These are phyloP conservation scores for Chaetomium strumarium DNA, from an alignment of 2,329 filamentous ascomycete genomes.

Conservation along the genomic window DNA sequence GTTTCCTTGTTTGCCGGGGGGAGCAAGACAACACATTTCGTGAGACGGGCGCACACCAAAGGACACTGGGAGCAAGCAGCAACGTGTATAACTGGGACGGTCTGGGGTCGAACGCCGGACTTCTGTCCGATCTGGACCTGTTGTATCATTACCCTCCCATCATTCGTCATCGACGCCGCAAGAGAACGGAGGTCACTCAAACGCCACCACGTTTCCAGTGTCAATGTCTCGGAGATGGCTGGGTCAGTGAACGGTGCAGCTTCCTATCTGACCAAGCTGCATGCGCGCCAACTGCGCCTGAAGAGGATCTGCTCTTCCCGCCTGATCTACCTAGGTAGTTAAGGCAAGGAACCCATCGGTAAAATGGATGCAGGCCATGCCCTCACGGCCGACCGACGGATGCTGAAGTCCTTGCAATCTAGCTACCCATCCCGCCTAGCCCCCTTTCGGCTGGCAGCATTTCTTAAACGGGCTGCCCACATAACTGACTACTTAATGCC, in stretches of 20 bases:
- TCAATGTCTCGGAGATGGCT: neutral
- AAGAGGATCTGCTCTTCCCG: neutral
- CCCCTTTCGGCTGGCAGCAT: too few relatives aligned
- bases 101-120: neutral
- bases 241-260: neutral
- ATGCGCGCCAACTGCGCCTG: neutral
- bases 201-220: neutral
- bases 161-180: neutral
- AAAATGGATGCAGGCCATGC: too few relatives aligned
- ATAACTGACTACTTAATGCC: neutral
- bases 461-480: slow-evolving; percentile 6
- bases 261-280: neutral
- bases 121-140: slow-evolving; percentile 1
- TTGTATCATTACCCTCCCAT: slow-evolving; percentile 17
- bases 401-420: too few relatives aligned
- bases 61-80: slow-evolving; percentile 5
- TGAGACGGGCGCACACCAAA: neutral
- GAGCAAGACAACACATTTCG: neutral
- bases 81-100: slow-evolving; percentile 16
- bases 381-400: too few relatives aligned
- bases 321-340: too few relatives aligned
- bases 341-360: too few relatives aligned
- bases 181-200: neutral
- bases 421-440: too few relatives aligned
- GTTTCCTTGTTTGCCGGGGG: slow-evolving; percentile 4